Conservation (phyloP, 768 basidiomycete genomes). For the Mycena maculata region DNA sequence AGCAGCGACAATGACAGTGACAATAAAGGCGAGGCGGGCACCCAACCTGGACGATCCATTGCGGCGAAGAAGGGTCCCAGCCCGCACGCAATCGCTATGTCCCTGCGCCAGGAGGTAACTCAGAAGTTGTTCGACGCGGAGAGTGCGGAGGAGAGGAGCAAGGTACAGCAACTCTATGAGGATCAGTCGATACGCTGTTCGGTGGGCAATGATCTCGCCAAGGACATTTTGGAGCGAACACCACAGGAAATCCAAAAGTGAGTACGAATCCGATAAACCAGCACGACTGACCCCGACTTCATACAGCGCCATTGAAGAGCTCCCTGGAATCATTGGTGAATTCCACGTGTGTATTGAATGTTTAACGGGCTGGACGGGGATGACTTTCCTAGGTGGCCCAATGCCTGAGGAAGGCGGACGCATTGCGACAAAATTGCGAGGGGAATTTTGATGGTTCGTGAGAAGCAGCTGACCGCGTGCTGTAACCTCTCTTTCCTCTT, state of each 20-base stretch:
- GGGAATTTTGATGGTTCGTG: not conserved
- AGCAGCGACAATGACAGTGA: not conserved
- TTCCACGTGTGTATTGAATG: not conserved
- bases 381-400: conserved; percentile 2
- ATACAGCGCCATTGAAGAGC: conserved; percentile 6
- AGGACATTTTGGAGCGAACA: not conserved
- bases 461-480: not conserved
- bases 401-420: not conserved
- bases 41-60: too few relatives aligned
- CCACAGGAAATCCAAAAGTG: conserved; percentile 8
- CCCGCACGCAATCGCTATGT: not conserved
- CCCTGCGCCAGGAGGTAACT: not conserved
- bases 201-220: not conserved
- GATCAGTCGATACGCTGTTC: not conserved
- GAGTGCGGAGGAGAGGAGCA: not conserved
- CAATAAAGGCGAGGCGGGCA: not conserved
- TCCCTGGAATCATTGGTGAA: not conserved
- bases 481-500: too few relatives aligned
- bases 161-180: not conserved
- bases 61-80: too few relatives aligned
- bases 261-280: too few relatives aligned
- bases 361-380: not conserved
- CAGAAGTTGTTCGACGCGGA: not conserved
- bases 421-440: not conserved
- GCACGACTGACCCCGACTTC: too few relatives aligned